Evolutionary conservation across 129 eudicot species (phyloP).

Genomic region (Mikania micrantha): DNA sequence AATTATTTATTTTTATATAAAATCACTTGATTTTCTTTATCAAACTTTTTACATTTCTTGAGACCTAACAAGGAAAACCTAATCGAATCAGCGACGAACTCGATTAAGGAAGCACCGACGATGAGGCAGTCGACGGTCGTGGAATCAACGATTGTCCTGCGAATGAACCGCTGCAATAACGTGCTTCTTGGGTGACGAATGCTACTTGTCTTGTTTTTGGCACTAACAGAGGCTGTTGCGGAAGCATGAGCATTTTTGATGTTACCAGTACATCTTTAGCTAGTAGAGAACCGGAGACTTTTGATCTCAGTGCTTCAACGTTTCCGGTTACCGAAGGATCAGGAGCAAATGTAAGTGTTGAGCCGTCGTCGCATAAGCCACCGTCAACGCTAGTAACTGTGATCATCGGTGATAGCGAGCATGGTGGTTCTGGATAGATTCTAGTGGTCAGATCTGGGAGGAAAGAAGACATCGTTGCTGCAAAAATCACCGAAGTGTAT

Average conservation of each 20-base stretch:
- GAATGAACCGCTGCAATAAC: constrained; percentile 12
- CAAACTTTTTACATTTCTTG: constrained; percentile 44
- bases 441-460: too few relatives aligned
- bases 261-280: constrained; percentile 19
- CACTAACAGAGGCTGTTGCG: constrained; percentile 3
- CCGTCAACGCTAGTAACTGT: too few relatives aligned
- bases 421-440: too few relatives aligned
- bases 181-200: constrained; percentile 25
- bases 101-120: constrained; percentile 19
- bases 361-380: constrained; percentile 23
- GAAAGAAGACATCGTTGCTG: too few relatives aligned
- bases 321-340: constrained; percentile 27
- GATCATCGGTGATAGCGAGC: too few relatives aligned
- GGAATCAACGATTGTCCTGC: constrained; percentile 45
- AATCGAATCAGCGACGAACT: constrained; percentile 25
- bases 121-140: constrained; percentile 39
- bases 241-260: constrained; percentile 16
- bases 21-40: too few relatives aligned
- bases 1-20: too few relatives aligned
- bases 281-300: constrained; percentile 26
- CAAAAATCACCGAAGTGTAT: too few relatives aligned
- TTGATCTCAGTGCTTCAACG: constrained; percentile 28
- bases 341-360: constrained; percentile 25
- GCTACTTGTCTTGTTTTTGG: constrained; percentile 17
- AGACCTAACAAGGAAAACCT: constrained; percentile 16